These are phyloP conservation scores for Neopestalotiopsis clavispora DNA, from an alignment of 2,329 filamentous ascomycete species.

Conservation along the genomic window DNA sequence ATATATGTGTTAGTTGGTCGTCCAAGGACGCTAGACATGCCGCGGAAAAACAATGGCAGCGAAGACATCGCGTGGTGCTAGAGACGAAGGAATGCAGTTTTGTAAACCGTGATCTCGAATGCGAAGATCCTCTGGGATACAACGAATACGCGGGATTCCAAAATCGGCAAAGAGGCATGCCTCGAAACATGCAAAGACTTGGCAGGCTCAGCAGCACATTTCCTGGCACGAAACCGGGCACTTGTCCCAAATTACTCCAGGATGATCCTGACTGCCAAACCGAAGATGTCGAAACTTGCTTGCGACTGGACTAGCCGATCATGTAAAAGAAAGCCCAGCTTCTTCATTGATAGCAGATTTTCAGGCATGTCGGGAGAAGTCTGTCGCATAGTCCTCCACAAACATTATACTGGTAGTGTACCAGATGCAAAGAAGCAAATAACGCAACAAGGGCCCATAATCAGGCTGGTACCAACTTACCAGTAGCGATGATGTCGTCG, in stretches of 20 bases:
- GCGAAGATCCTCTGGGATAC: neutral
- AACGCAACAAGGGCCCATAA: conserved; percentile 10
- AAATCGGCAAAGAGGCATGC: neutral
- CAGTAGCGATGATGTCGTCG: conserved; percentile 98
- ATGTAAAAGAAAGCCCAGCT: neutral
- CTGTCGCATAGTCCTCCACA: neutral
- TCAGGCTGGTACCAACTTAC: conserved; percentile 56
- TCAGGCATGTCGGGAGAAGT: neutral
- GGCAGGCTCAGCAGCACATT: neutral
- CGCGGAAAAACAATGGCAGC: conserved; percentile 12
- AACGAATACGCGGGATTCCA: neutral
- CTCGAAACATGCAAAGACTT: neutral
- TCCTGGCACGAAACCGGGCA: neutral
- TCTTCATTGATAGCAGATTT: neutral
- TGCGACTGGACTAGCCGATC: neutral
- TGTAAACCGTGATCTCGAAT: neutral
- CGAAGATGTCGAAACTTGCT: neutral
- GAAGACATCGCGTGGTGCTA: neutral
- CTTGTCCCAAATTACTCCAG: neutral
- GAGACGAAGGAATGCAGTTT: neutral
- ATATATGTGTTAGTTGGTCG: conserved; percentile 27
- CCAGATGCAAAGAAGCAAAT: conserved; percentile 13
- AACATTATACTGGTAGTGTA: neutral
- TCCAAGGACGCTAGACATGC: conserved; percentile 23
- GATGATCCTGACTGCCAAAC: neutral